A percentile compares a stretch with the other conserved stretches of the same genome.
Conservation (phyloP, 805 yeast species). For the Kluyveromyces siamensis region DNA sequence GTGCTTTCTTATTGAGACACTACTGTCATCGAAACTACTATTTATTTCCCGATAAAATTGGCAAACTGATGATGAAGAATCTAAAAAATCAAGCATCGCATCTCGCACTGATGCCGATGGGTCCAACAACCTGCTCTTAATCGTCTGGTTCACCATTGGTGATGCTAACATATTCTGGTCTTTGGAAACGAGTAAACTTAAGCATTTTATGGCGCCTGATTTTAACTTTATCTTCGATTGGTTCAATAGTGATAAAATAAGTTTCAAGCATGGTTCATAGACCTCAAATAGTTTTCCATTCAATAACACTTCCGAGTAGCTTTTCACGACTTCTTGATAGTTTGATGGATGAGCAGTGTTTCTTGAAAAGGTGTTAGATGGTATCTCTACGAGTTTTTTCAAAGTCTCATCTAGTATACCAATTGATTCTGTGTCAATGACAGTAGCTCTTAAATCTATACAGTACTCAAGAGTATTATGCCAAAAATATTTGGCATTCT, state of each 20-base stretch:
- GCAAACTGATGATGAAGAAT: constrained; percentile 27
- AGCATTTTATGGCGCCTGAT: constrained; percentile 56
- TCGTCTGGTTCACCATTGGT: constrained; percentile 42
- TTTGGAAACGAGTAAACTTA: constrained; percentile 44
- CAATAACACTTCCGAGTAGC: neutral
- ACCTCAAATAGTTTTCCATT: constrained; percentile 19
- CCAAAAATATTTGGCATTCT: neutral
- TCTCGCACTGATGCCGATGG: constrained; percentile 66
- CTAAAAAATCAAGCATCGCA: constrained; percentile 61
- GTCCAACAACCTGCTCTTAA: constrained; percentile 46
- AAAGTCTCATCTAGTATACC: neutral
- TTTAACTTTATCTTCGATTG: constrained; percentile 44
- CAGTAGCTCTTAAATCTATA: neutral
- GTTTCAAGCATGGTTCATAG: constrained; percentile 45
- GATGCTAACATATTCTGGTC: constrained; percentile 44
- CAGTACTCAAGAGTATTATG: neutral
- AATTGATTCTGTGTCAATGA: neutral
- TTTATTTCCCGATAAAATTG: constrained; percentile 43
- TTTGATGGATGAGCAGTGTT: too few relatives aligned
- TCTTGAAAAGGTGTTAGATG: neutral
- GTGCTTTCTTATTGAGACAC: constrained; percentile 55
- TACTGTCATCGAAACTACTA: constrained; percentile 41
- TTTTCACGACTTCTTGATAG: neutral
- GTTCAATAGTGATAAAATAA: constrained; percentile 40
- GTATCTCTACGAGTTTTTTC: neutral